Evolutionary conservation across 805 yeast genomes (phyloP), one percentile per base, ranked within the genome.

Genomic region (Candida koratica): DNA sequence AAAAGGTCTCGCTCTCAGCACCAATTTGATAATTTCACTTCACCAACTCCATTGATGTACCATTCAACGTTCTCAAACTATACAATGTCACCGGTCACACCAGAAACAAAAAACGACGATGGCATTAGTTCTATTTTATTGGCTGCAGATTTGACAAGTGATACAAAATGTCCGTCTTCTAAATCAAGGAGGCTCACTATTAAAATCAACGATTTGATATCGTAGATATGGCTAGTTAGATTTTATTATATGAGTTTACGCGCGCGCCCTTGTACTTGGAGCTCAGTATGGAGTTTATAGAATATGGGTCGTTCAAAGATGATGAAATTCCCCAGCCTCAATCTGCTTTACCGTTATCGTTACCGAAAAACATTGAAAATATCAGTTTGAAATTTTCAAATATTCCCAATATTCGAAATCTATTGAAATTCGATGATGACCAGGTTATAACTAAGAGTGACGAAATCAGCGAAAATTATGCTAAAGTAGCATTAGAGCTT

Each of bases 391-490:
- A 50, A 34, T 43, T 67, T 32, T 49, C 68, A 30, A 56, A 56
- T 25, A 52, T 67, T 37, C 57, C 58, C 46, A 55, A 50, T 24
- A 41, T 66, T 24, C 52, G 56, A 25, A 60, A 48, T 37, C 43
- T 66, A 14, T 49, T 61, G 36, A 55, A 52, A 19, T 49, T 46
- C 5, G 59, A 52, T 8, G 29, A 35, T n/a, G 25, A 34, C 17
- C 23, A 29, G 9, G 40, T 34, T 11, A 30, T 31, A 13, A 44
- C 27, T 6, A 40, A 26, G 36, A 41, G 45, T 34, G 32, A 42
- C 24, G 44, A 40, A 28, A 27, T 54, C 18, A 75, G 79, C 2
- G 67, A 65, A 34, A 68, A 67, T 38, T 76, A 76, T 45, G 82
- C 81, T 0, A 45, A 59, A 30, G 41, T 65, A 23, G 70, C 81